These are phyloP conservation scores for Pterocarpus santalinus DNA, from an alignment of 306 rosid species.

Conservation along the genomic window DNA sequence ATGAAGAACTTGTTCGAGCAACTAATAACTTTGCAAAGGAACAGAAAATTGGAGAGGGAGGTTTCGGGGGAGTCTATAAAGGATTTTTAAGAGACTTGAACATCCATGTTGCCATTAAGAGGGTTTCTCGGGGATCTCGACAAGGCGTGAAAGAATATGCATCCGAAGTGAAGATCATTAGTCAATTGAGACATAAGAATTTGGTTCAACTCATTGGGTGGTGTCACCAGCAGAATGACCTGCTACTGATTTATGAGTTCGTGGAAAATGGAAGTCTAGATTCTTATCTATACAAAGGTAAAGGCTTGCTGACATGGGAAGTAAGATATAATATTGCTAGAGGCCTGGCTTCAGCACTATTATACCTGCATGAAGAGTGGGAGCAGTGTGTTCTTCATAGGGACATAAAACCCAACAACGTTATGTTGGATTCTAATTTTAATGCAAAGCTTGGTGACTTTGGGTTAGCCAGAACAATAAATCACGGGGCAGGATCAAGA, in stretches of 20 bases:
- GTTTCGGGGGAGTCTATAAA: conserved; percentile 47
- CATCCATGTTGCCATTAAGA: conserved; percentile 35
- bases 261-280: conserved; percentile 42
- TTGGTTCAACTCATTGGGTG: conserved; percentile 43
- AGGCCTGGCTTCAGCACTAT: conserved; percentile 35
- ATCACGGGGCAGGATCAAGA: background rate
- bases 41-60: conserved; percentile 43
- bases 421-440: conserved; percentile 36
- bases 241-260: conserved; percentile 38
- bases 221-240: conserved; percentile 38
- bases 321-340: conserved; percentile 23
- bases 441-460: conserved; percentile 45
- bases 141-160: conserved; percentile 35
- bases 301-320: conserved; percentile 31
- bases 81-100: conserved; percentile 17
- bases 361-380: conserved; percentile 38
- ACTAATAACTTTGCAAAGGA: conserved; percentile 40
- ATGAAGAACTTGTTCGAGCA: conserved; percentile 3
- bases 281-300: background rate
- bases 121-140: conserved; percentile 18
- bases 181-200: conserved; percentile 42
- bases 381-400: conserved; percentile 34
- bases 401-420: conserved; percentile 39
- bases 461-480: conserved; percentile 27
- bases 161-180: conserved; percentile 42